These are phyloP conservation scores for Xylaria sp. DNA, from an alignment of 2,329 filamentous ascomycete genomes.

Conservation along the genomic window DNA sequence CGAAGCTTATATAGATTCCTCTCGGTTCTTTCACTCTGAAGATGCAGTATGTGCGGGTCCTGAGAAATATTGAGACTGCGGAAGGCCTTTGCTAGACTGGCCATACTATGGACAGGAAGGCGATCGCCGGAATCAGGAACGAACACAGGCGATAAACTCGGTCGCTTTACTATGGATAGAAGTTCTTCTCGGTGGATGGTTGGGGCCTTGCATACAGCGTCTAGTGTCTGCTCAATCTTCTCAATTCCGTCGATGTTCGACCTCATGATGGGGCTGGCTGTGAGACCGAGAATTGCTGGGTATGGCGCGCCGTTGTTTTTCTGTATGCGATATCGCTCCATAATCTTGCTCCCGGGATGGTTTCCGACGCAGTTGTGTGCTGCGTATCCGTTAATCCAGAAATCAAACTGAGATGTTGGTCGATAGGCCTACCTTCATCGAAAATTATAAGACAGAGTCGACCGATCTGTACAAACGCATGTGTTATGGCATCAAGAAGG, in stretches of 20 bases:
- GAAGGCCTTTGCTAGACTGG: conserved; percentile 56
- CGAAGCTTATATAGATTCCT: conserved; percentile 54
- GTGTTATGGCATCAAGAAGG: conserved; percentile 76
- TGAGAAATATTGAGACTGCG: conserved; percentile 63
- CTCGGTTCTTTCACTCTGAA: conserved; percentile 57
- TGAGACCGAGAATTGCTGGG: conserved; percentile 81
- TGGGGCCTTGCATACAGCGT: conserved; percentile 76
- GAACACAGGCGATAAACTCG: conserved; percentile 58
- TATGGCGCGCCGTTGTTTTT: conserved; percentile 54
- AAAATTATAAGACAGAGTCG: conserved; percentile 77
- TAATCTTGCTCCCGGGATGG: conserved; percentile 75
- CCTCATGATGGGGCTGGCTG: conserved; percentile 79
- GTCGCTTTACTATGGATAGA: conserved; percentile 73
- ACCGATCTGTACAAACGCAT: conserved; percentile 76
- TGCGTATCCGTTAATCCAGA: conserved; percentile 50
- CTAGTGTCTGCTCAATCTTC: conserved; percentile 74
- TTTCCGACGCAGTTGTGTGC: conserved; percentile 79
- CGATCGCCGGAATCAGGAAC: conserved; percentile 12
- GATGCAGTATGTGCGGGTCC: conserved; percentile 69
- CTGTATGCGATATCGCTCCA: conserved; percentile 74
- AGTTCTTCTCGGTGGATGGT: conserved; percentile 76
- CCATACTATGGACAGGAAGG: conserved; percentile 54
- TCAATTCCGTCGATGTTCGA: conserved; percentile 66
- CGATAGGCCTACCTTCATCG: conserved; percentile 74
- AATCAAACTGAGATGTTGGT: conserved; percentile 8